phyloP scores from a whole-genome alignment of 306 rosid species.

The Fragaria vesca region DNA sequence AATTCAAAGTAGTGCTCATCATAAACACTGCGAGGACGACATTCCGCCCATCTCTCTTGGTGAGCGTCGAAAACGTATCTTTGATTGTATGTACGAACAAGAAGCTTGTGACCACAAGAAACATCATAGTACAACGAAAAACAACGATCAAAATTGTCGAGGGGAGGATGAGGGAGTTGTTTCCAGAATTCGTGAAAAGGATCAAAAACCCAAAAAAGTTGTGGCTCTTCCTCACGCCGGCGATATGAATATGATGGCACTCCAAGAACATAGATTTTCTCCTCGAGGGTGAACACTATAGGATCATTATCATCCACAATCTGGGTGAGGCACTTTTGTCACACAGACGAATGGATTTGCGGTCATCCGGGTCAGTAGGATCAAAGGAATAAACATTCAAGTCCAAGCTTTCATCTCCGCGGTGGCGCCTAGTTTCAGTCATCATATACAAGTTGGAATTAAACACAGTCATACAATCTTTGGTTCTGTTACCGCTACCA shows the following conservation, averaged over 20 bases:
- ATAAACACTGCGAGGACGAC: too few relatives aligned
- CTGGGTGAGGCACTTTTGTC: not conserved
- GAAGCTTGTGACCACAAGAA: not conserved
- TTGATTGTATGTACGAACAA: not conserved
- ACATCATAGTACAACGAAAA: not conserved
- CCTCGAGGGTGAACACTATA: not conserved
- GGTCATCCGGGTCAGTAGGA: not conserved
- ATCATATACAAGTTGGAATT: not conserved
- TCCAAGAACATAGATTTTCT: not conserved
- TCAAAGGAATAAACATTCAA: not conserved
- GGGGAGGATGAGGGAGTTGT: not conserved
- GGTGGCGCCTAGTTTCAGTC: not conserved
- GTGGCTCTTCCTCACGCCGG: not conserved
- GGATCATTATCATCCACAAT: not conserved
- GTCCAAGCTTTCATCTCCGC: not conserved
- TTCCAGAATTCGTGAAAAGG: not conserved
- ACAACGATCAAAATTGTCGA: not conserved
- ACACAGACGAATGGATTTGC: not conserved
- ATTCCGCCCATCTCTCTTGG: not conserved
- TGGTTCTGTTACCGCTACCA: not conserved
- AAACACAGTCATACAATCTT: not conserved
- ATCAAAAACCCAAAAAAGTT: not conserved
- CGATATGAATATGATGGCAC: not conserved
- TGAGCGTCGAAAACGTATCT: not conserved
- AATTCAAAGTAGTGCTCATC: too few relatives aligned